Percentiles rank a stretch among this genome's conserved stretches.
phyloP scores from a whole-genome alignment of 345 rosid species.

The Salix viminalis region DNA sequence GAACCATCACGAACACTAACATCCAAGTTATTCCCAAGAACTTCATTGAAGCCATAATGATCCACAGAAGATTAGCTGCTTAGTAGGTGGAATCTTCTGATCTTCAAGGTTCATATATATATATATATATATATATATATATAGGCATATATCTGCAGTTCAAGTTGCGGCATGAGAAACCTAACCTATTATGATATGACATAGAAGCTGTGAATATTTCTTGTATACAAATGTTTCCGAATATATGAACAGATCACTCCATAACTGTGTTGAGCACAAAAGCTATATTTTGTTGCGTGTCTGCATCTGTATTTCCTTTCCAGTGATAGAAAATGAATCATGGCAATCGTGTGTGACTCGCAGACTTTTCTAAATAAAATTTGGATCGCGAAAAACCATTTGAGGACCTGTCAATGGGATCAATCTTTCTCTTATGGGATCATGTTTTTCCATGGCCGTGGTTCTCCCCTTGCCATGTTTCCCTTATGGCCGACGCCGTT shows the following conservation, averaged over 20 bases:
- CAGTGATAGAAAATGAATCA: conserved; percentile 17
- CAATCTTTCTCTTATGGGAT: not conserved
- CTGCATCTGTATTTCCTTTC: not conserved
- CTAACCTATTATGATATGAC: conserved; percentile 24
- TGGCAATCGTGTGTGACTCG: conserved; percentile 7
- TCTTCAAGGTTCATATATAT: not conserved
- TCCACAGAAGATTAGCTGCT: conserved; percentile 9
- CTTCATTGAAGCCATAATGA: conserved; percentile 12
- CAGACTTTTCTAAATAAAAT: not conserved
- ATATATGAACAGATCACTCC: conserved; percentile 23
- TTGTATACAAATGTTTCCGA: not conserved
- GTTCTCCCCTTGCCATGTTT: not conserved
- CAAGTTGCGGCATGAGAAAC: conserved; percentile 18
- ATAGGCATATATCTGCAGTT: conserved; percentile 3
- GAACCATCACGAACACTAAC: conserved; percentile 15
- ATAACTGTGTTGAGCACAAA: conserved; percentile 6
- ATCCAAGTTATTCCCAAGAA: conserved; percentile 20
- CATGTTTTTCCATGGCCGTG: too few relatives aligned
- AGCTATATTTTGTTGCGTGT: too few relatives aligned
- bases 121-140: not conserved
- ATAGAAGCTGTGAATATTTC: not conserved
- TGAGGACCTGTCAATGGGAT: not conserved
- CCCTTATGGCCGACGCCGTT: not conserved
- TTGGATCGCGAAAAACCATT: not conserved
- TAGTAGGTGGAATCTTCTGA: conserved; percentile 12